These are phyloP conservation scores for Carex arenaria DNA, from an alignment of 202 grass and related monocot genomes.

Conservation along the genomic window DNA sequence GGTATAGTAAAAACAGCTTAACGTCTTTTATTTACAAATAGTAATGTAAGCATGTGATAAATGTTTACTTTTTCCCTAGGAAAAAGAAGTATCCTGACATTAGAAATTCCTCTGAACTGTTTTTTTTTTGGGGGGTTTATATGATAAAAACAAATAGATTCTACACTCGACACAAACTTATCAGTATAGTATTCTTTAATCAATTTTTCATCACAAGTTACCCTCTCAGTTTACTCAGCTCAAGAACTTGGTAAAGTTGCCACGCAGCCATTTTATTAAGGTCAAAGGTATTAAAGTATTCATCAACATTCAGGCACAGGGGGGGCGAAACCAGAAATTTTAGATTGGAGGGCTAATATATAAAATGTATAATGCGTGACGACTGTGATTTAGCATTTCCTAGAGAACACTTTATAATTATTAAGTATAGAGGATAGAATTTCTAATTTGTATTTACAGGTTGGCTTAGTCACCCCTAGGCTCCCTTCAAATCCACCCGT, in stretches of 20 bases:
- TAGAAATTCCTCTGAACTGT: neutral
- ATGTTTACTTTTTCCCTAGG: neutral
- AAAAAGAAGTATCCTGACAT: neutral
- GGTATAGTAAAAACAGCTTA: slow-evolving; percentile 26
- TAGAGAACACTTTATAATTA: too few relatives aligned
- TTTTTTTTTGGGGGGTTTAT: neutral
- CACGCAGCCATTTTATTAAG: neutral
- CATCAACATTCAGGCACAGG: neutral
- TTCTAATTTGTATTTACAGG: too few relatives aligned
- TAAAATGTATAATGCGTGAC: too few relatives aligned
- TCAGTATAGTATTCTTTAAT: neutral
- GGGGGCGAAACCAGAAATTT: too few relatives aligned
- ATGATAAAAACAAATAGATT: neutral
- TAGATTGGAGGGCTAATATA: too few relatives aligned
- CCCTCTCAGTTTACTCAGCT: neutral
- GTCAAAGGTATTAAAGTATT: neutral
- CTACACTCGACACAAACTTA: neutral
- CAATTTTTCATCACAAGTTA: neutral
- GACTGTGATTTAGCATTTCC: too few relatives aligned
- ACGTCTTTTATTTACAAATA: neutral
- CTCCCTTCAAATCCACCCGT: neutral
- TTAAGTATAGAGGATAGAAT: too few relatives aligned
- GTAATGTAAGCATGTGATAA: neutral
- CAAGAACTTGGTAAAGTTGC: neutral
- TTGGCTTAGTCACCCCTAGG: too few relatives aligned